Evolutionary conservation across 768 basidiomycete species (phyloP), one percentile per base, ranked within the genome.

Genomic region (Lactarius evosmus): DNA sequence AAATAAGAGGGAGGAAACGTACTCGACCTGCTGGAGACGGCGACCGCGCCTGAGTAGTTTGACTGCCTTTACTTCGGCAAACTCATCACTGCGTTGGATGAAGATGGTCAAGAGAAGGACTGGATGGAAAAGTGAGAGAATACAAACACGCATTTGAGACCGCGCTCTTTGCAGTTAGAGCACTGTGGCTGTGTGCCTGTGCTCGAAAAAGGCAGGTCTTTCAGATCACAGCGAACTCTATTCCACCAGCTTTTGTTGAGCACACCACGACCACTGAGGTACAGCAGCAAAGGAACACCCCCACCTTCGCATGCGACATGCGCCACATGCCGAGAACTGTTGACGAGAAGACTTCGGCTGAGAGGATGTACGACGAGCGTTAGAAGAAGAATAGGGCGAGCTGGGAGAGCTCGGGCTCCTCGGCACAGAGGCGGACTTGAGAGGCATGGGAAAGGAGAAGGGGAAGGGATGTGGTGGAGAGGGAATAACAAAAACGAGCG

Each of bases 271-370:
- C 38, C 6, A 25, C n/a, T 25, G 44, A 40, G 51, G 17, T 50
- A 55, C 61, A 25, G 67, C 7, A 46, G 38, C 38, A 40, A 40
- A 40, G 38, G 38, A 12, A 25, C 11, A 22, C 22, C 25, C 76
- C 41, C 58, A 89, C 88, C 95, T 84, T 73, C 95, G 77, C 85
- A 91, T 91, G 65, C 93, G 86, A 75, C 95, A 97, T 33, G 93
- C 92, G 62, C 93, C 93, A 73, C 95, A 96, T 8, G 94, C 94
- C n/a, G 89, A 91, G 75, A 92, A 93, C 69, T 96, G 91, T 70
- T 90, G 87, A 65, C 90, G 78, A 2, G 85, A 82, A 32, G 90
- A 89, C 73, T 91, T 91, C 60, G 88, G 84, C 61, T 86, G 83
- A 46, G 74, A 63, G 3, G 74, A 66, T 2, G 72, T 30, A 53